phyloP scores from a whole-genome alignment of 441 rosid genomes.

The Metrosideros polymorpha region DNA sequence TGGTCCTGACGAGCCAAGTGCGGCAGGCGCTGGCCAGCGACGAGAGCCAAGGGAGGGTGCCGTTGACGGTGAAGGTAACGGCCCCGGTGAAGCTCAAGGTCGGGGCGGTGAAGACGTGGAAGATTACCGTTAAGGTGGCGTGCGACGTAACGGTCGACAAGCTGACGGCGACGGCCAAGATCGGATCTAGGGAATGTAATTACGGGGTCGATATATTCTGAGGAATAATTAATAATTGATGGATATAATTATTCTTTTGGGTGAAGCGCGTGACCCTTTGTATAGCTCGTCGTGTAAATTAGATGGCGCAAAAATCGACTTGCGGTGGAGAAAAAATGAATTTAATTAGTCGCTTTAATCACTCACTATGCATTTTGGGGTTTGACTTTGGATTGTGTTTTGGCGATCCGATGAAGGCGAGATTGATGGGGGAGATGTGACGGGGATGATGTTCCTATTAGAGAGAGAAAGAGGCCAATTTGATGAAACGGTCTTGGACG shows the following conservation, averaged over 20 bases:
- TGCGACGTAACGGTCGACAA: conserved; percentile 69
- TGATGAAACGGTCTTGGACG: neutral
- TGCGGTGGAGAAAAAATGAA: neutral
- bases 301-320: neutral
- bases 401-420: neutral
- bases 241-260: neutral
- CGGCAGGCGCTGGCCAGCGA: conserved; percentile 15
- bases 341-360: neutral
- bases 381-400: neutral
- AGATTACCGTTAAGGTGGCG: conserved; percentile 43
- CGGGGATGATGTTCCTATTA: too few relatives aligned
- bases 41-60: conserved; percentile 26
- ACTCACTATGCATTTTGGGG: neutral
- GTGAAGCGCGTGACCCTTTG: neutral
- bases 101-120: conserved; percentile 76
- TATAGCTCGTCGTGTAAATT: neutral
- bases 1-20: conserved; percentile 27
- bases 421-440: neutral
- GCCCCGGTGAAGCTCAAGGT: conserved; percentile 56
- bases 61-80: conserved; percentile 40
- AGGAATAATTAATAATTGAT: neutral
- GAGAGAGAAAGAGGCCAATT: too few relatives aligned
- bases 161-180: conserved; percentile 39
- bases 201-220: conserved; percentile 51
- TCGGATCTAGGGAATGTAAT: conserved; percentile 39